Conservation (phyloP, 192 early-diverging fungal species). For the Coemansia sp. region DNA sequence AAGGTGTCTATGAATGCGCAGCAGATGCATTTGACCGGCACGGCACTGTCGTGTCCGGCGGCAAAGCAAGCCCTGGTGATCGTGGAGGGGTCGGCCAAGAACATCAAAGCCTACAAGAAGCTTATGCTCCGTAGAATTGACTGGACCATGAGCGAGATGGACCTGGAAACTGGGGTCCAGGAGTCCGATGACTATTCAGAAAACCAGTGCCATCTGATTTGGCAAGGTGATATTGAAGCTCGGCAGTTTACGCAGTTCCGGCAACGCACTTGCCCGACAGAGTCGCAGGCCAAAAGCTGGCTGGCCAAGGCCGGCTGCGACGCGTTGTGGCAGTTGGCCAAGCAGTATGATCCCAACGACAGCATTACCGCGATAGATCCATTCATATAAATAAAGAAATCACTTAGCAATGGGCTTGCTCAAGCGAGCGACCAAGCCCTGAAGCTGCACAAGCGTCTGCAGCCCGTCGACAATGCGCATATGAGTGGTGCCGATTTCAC, state of each 20-base stretch:
- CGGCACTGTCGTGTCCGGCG: conserved; percentile 65
- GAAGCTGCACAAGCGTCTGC: conserved; percentile 79
- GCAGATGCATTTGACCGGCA: conserved; percentile 82
- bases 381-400: conserved; percentile 1
- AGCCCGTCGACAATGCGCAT: conserved; percentile 91
- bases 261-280: conserved; percentile 68
- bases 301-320: conserved; percentile 68
- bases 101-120: conserved; percentile 90
- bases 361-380: conserved; percentile 20
- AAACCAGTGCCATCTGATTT: conserved; percentile 88
- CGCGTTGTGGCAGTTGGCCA: conserved; percentile 88
- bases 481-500: conserved; percentile 91
- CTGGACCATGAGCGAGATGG: conserved; percentile 60
- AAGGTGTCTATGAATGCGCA: conserved; percentile 90
- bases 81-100: conserved; percentile 91
- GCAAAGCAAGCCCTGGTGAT: conserved; percentile 74
- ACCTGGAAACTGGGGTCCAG: conserved; percentile 21
- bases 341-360: conserved; percentile 39
- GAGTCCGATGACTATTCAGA: conserved; percentile 36
- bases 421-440: conserved; percentile 74
- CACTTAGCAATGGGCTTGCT: conserved; percentile 29
- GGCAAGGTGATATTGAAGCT: conserved; percentile 86
- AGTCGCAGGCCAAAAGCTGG: conserved; percentile 68
- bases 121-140: conserved; percentile 94
- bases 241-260: conserved; percentile 77